Conservation (phyloP, 139 green algal genomes). For the Chlamydomonas applanata region DNA sequence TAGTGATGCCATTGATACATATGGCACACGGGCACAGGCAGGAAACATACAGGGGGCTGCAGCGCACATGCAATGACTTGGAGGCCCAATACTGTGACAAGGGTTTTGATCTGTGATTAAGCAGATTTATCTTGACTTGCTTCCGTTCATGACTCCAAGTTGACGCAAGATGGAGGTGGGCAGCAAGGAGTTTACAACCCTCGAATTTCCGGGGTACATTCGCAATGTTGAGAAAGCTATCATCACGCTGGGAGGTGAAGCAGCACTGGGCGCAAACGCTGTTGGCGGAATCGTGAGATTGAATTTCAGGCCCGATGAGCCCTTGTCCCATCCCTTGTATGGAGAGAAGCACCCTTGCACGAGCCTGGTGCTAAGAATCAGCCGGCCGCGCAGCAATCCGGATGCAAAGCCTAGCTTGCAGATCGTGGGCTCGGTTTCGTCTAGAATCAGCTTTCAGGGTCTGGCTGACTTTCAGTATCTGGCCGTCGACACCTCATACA, state of each 20-base stretch:
- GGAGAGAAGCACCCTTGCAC: conserved; percentile 21
- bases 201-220: conserved; percentile 40
- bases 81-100: too few relatives aligned
- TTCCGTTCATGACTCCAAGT: too few relatives aligned
- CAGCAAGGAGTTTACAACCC: conserved; percentile 5
- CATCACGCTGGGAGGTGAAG: conserved; percentile 19
- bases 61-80: too few relatives aligned
- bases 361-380: conserved; percentile 34
- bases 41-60: too few relatives aligned
- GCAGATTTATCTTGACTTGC: too few relatives aligned
- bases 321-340: conserved; percentile 35
- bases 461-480: conserved; percentile 48
- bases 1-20: too few relatives aligned
- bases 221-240: conserved; percentile 18
- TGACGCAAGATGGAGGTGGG: too few relatives aligned
- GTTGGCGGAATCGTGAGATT: conserved; percentile 14
- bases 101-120: too few relatives aligned
- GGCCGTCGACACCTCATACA: conserved; percentile 14
- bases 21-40: too few relatives aligned
- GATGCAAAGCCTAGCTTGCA: not conserved
- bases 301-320: conserved; percentile 34
- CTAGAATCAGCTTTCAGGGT: conserved; percentile 32
- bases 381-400: not conserved
- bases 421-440: conserved; percentile 15
- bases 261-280: not conserved